Conservation (phyloP, 1,284 basidiomycete genomes). For the Ceratobasidium sp. region DNA sequence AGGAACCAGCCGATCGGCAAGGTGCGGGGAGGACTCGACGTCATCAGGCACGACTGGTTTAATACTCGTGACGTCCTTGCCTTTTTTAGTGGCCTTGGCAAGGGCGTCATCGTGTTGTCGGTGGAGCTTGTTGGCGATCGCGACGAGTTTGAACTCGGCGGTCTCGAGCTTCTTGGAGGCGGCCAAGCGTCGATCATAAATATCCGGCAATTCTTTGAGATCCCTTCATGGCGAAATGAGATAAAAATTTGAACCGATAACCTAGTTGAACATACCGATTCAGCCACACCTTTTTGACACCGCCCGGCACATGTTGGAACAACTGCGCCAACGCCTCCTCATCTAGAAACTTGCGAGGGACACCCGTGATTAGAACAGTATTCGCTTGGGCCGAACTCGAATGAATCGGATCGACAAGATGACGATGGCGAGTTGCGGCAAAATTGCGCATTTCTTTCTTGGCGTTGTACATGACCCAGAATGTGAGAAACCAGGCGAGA, state of each 20-base stretch:
- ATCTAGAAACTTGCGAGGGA: conserved; percentile 74
- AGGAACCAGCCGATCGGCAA: conserved; percentile 69
- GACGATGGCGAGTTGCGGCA: conserved; percentile 75
- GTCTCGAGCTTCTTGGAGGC: conserved; percentile 73
- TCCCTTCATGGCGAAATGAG: conserved; percentile 56
- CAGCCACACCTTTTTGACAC: conserved; percentile 82
- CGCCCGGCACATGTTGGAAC: conserved; percentile 79
- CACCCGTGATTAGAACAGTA: conserved; percentile 81
- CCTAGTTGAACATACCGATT: conserved; percentile 62
- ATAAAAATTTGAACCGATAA: background rate
- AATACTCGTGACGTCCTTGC: conserved; percentile 42
- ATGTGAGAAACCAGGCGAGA: conserved; percentile 60
- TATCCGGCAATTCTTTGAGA: conserved; percentile 71
- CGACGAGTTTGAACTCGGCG: conserved; percentile 72
- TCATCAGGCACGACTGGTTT: conserved; percentile 45
- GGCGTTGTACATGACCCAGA: conserved; percentile 79
- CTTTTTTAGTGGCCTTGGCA: conserved; percentile 52
- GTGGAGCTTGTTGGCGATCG: conserved; percentile 64
- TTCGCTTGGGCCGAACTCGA: conserved; percentile 76
- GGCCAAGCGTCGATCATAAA: conserved; percentile 70
- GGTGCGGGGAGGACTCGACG: conserved; percentile 55
- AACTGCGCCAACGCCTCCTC: conserved; percentile 73
- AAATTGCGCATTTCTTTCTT: conserved; percentile 75
- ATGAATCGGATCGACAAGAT: conserved; percentile 74
- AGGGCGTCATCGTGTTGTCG: conserved; percentile 50